phyloP scores from a whole-genome alignment of 805 yeast genomes.

The Monosporozyma yasuniensis region DNA sequence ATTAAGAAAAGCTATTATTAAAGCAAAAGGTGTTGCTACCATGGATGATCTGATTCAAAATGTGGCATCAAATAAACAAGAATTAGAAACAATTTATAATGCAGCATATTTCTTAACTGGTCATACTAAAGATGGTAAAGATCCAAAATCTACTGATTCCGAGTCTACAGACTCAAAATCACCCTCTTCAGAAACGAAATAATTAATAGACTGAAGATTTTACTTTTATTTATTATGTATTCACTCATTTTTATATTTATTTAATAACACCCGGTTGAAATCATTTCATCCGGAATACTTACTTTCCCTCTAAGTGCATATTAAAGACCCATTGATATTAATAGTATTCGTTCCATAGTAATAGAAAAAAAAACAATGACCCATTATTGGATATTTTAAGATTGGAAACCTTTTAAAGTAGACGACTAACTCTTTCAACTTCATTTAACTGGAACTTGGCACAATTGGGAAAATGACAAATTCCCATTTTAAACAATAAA shows the following conservation, averaged over 20 bases:
- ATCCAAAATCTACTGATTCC: not conserved
- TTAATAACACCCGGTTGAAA: not conserved
- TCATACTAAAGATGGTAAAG: not conserved
- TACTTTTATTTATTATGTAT: not conserved
- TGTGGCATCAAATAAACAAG: slow-evolving; percentile 31
- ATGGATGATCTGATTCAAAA: slow-evolving; percentile 59
- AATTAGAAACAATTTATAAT: slow-evolving; percentile 42
- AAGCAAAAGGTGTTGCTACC: slow-evolving; percentile 67
- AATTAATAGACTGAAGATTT: too few species aligned
- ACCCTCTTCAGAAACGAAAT: not conserved
- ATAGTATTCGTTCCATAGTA: too few species aligned
- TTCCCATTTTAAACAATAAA: too few species aligned
- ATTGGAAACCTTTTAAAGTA: too few species aligned
- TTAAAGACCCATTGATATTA: too few species aligned
- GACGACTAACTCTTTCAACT: too few species aligned
- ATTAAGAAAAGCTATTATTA: slow-evolving; percentile 46
- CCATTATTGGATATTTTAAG: too few species aligned
- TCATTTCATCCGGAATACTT: too few species aligned
- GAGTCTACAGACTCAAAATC: not conserved
- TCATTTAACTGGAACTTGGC: too few species aligned
- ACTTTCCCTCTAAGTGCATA: too few species aligned
- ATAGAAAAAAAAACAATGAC: too few species aligned
- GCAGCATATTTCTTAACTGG: slow-evolving; percentile 5
- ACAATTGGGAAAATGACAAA: too few species aligned
- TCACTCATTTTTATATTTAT: not conserved